Evolutionary conservation across 1,284 basidiomycete genomes (phyloP), one percentile per base, ranked within the genome.

Genomic region (Boletellus dicymbophilus): DNA sequence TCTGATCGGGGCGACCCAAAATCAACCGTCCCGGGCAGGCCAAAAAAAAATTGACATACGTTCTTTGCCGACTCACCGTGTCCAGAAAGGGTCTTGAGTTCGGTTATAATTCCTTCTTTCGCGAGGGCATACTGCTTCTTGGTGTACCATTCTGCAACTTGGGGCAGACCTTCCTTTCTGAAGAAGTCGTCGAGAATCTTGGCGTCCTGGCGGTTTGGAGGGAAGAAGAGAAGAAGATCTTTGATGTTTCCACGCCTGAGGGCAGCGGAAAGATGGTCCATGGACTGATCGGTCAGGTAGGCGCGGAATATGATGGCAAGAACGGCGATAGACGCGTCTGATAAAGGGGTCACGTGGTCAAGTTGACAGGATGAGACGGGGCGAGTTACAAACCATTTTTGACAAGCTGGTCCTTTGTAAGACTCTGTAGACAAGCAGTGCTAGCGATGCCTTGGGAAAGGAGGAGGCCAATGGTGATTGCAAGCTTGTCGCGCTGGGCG

Each of bases 401-500:
- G 65, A 95, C 81, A 54, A 98, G 82, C 68, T 97, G 94, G 60
- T 98, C 95, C 72, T 94, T 96, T 59, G 90, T 87, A 61, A 98
- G 76, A 68, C 82, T 88, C 63, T 82, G 79, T 46, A 98, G 78
- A 67, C 90, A 91, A 60, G 81, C 77, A 16, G 90, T 82, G 55
- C 80, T 82, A 53, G 85, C 85, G 54, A 95, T 84, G 49, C 90
- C 86, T 65, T 92, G 89, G 37, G 90, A 81, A 55, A 97, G 77
- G 63, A 97, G 72, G 25, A 95, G 80, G 27, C 93, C 95, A 22
- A 82, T 81, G 9, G 93, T 84, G 53, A 87, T 78, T 23, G 91
- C 84, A 48, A 98, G 77, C 75, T 95, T 95, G 63, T 92, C 85
- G 56, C 86, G 83, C 72, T 90, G 84, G 21, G 73, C 76, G 15